These are phyloP conservation scores for Penicillium canariense DNA, from an alignment of 495 filamentous ascomycete species.

Conservation along the genomic window DNA sequence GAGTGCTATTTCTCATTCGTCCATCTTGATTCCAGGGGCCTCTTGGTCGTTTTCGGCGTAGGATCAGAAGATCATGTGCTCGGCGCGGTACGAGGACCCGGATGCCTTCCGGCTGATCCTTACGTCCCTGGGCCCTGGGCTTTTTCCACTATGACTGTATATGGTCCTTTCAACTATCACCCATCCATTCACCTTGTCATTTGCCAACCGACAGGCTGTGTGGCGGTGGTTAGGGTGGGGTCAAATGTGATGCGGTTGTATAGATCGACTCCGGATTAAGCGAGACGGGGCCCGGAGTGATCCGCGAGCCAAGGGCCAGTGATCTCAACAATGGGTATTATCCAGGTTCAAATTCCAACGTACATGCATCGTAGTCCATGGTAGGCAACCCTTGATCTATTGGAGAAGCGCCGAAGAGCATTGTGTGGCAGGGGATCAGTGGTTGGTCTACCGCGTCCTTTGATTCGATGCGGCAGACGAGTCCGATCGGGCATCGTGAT, in stretches of 20 bases:
- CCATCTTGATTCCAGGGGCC: neutral
- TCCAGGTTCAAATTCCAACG: neutral
- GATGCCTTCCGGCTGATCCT: conserved; percentile 15
- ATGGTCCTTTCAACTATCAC: too few relatives aligned
- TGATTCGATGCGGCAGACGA: conserved; percentile 14
- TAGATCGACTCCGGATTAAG: conserved; percentile 14
- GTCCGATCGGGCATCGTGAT: conserved; percentile 1
- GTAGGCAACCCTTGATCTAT: neutral
- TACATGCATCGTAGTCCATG: neutral
- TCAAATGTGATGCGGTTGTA: conserved; percentile 5
- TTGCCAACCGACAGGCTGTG: neutral
- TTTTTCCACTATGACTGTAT: neutral
- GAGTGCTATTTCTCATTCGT: neutral
- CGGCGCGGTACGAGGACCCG: neutral
- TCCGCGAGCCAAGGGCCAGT: neutral
- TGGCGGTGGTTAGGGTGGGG: neutral
- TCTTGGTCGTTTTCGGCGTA: neutral
- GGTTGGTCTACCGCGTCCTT: neutral
- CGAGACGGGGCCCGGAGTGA: conserved; percentile 5
- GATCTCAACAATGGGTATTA: conserved; percentile 9
- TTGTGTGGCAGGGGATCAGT: conserved; percentile 14
- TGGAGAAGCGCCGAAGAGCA: neutral
- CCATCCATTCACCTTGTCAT: neutral
- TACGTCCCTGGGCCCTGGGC: neutral
- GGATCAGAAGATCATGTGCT: conserved; percentile 13